Evolutionary conservation across 1,284 basidiomycete species (phyloP), one percentile per base, ranked within the genome.

Genomic region (Agroathelia rolfsii): DNA sequence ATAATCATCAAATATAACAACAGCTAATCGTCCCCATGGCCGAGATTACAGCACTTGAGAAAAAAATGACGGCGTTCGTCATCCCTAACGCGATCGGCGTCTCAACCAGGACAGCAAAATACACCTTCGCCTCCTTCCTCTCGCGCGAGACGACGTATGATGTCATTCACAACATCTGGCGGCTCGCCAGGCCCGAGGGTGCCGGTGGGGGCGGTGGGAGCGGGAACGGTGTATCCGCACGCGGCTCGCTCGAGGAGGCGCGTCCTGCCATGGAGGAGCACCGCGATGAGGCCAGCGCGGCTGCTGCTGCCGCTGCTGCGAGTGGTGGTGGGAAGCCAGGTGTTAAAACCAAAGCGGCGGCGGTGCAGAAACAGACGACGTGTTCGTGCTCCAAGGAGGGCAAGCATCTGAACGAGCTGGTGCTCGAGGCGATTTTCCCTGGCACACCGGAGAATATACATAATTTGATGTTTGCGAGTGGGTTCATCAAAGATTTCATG

Each of bases 11-110:
- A n/a, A n/a, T n/a, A n/a, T n/a, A n/a, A n/a, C n/a, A n/a, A 27
- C 56, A 94, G 89, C 69, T 96, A 41, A 80, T 82, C 24, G 77
- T 98, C 38, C 85, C 94, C 3, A 95, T 97, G 44, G 76, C 80
- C 49, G 92, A 97, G 45, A 83, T 98, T 37, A 80, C 74, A 21
- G 66, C 76, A 9, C 76, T 99, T 28, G 94, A 98, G 54, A 97
- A 97, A 69, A 87, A 83, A 47, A 98, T 94, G 89, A 98, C 95
- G 0, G 94, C 94, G 1, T 86, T 95, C 44, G 89, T 99, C 38
- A 99, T 98, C 41, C 94, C 95, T 9, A 99, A 98, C 53, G 94
- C 92, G 6, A 94, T 99, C 45, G 84, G 86, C 47, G 72, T 98
- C 35, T 76, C 81, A 9, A 96, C 94, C 0, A 68, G 76, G 17